These are phyloP conservation scores for Oehlia diaphana DNA, from an alignment of 192 early-diverging fungal species.

Conservation along the genomic window DNA sequence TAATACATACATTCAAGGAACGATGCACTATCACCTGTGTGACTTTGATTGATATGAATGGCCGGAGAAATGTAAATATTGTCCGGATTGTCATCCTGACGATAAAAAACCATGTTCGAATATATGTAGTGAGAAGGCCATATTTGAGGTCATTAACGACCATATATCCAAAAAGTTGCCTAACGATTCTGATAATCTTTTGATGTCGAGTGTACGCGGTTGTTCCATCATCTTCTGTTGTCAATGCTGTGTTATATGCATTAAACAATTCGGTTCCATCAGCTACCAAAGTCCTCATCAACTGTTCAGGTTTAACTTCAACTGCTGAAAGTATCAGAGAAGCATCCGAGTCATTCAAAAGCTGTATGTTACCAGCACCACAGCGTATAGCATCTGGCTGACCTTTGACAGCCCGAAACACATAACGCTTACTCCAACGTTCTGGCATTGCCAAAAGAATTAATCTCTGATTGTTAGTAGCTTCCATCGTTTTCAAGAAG, in stretches of 20 bases:
- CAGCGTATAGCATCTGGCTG: slow-evolving; percentile 27
- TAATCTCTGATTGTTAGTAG: slow-evolving; percentile 20
- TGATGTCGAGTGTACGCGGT: background rate
- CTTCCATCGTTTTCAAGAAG: slow-evolving; percentile 17
- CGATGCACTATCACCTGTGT: background rate
- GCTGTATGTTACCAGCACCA: background rate
- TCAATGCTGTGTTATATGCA: slow-evolving; percentile 21
- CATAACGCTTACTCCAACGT: slow-evolving; percentile 10
- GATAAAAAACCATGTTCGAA: slow-evolving; percentile 26
- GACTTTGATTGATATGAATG: slow-evolving; percentile 20
- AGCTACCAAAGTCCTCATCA: background rate
- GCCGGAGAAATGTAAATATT: background rate
- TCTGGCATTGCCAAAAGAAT: slow-evolving; percentile 5
- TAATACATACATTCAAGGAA: slow-evolving; percentile 29
- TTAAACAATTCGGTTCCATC: slow-evolving; percentile 12
- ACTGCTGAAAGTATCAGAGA: slow-evolving; percentile 7
- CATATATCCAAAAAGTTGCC: slow-evolving; percentile 24
- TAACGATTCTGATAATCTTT: slow-evolving; percentile 24
- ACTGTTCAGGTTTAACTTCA: slow-evolving; percentile 16
- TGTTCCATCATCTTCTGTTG: background rate
- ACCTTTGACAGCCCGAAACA: background rate
- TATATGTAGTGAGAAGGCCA: slow-evolving; percentile 20
- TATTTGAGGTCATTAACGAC: slow-evolving; percentile 21
- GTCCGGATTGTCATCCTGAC: slow-evolving; percentile 1
- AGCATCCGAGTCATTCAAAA: background rate